A percentile compares a stretch with the other conserved stretches of the same genome.
Evolutionary conservation across 768 basidiomycete genomes (phyloP).

Genomic region (Phallus indusiatus): DNA sequence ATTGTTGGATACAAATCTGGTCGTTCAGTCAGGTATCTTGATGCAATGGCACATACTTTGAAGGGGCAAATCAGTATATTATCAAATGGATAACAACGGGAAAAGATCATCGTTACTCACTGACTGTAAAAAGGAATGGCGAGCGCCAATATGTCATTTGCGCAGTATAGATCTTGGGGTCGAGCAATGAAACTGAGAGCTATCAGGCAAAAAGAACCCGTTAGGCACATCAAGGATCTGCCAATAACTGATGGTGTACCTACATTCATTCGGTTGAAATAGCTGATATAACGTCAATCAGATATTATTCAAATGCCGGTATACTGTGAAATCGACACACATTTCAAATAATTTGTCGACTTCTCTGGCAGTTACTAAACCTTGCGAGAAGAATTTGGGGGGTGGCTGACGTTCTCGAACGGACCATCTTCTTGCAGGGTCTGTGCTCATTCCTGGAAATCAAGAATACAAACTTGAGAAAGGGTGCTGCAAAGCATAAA

Average conservation of each 20-base stretch:
- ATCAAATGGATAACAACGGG: conserved; percentile 6
- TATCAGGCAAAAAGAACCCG: conserved; percentile 18
- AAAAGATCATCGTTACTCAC: conserved; percentile 36
- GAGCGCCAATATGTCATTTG: conserved; percentile 72
- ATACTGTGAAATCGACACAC: conserved; percentile 27
- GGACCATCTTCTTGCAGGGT: conserved; percentile 28
- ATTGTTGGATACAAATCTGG: conserved; percentile 59
- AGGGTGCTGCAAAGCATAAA: conserved; percentile 17
- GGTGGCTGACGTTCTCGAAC: conserved; percentile 34
- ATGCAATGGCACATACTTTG: conserved; percentile 80
- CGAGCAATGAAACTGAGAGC: conserved; percentile 66
- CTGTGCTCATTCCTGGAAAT: conserved; percentile 17
- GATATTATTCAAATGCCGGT: neutral
- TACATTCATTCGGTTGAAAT: conserved; percentile 61
- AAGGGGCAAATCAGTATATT: neutral
- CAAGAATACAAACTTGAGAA: conserved; percentile 26
- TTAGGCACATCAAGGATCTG: no score
- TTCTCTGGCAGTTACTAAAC: conserved; percentile 53
- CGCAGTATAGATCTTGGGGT: conserved; percentile 77
- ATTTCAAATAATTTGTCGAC: conserved; percentile 67
- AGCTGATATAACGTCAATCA: conserved; percentile 37
- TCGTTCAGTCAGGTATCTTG: conserved; percentile 66
- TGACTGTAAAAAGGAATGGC: conserved; percentile 87
- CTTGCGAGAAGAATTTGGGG: conserved; percentile 57
- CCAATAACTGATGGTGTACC: neutral